Evolutionary conservation across 176 grass and related monocot species (phyloP).

Genomic region (Triticum urartu): DNA sequence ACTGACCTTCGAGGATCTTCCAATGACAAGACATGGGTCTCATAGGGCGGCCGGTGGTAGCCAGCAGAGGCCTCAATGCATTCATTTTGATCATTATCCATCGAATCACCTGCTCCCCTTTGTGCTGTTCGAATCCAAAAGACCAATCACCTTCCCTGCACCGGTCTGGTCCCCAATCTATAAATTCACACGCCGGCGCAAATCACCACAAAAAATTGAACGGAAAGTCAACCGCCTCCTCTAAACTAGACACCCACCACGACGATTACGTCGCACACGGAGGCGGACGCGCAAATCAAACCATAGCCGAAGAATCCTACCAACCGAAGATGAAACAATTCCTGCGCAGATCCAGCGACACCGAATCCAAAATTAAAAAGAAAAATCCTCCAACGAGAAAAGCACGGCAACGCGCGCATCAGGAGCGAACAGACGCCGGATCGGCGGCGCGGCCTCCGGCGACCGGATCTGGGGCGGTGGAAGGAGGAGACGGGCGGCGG

Average conservation of each 20-base stretch:
- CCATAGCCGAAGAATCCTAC: not conserved
- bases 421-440: not conserved
- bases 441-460: not conserved
- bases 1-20: not conserved
- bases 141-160: not conserved
- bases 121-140: not conserved
- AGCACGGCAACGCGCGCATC: not conserved
- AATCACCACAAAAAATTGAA: not conserved
- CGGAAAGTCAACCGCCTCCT: not conserved
- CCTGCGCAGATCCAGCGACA: not conserved
- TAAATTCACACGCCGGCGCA: not conserved
- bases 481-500: conserved; percentile 11
- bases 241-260: not conserved
- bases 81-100: not conserved
- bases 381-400: not conserved
- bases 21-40: too few species aligned
- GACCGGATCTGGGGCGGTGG: conserved; percentile 23
- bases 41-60: too few species aligned
- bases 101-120: not conserved
- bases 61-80: too few species aligned
- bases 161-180: not conserved
- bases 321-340: not conserved
- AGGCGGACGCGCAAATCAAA: not conserved
- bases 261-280: not conserved
- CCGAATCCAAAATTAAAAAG: not conserved